phyloP scores from a whole-genome alignment of 306 rosid species.

The Crotalaria pallida region DNA sequence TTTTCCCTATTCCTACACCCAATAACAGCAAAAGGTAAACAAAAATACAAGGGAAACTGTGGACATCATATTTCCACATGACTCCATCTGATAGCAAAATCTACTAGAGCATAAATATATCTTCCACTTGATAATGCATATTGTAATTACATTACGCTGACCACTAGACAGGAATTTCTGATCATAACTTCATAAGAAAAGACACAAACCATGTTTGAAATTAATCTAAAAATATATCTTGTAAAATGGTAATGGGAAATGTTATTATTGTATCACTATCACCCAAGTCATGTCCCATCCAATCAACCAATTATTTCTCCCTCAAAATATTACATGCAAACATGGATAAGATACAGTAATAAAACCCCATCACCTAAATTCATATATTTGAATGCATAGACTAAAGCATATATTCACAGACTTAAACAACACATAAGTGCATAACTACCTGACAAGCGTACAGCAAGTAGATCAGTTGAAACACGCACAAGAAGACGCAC shows the following conservation, averaged over 20 bases:
- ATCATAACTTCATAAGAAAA: neutral
- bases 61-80: conserved; percentile 2
- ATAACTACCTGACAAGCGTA: conserved; percentile 80
- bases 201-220: conserved; percentile 3
- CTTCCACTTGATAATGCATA: conserved; percentile 12
- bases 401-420: neutral
- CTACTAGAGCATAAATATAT: conserved; percentile 1
- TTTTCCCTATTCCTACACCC: conserved; percentile 88
- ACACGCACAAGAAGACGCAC: conserved; percentile 96
- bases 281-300: conserved; percentile 14
- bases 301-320: neutral
- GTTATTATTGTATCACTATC: neutral
- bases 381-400: neutral
- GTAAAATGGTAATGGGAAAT: neutral
- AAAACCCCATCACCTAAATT: neutral
- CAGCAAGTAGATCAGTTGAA: conserved; percentile 85
- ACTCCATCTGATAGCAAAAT: conserved; percentile 9
- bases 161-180: conserved; percentile 3
- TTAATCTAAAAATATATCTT: neutral
- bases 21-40: conserved; percentile 25
- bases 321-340: conserved; percentile 1
- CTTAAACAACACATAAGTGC: neutral
- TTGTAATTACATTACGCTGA: neutral
- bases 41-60: conserved; percentile 10
- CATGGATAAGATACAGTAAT: neutral